Conservation (phyloP, 2,329 filamentous ascomycete genomes). For the Diplodia sapinea region DNA sequence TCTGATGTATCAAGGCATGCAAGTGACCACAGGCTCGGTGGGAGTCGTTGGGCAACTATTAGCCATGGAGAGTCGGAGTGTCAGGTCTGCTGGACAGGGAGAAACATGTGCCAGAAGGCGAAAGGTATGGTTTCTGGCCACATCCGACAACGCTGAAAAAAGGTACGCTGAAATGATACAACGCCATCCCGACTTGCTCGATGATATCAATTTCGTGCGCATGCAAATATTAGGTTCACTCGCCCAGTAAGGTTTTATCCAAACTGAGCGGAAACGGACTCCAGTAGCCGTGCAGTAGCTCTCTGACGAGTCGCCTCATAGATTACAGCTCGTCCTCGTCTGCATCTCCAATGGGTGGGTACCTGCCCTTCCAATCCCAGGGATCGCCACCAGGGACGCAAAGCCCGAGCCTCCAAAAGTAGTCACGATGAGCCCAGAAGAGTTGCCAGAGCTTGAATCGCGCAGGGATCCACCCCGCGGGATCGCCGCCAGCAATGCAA, state of each 20-base stretch:
- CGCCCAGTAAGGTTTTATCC: neutral
- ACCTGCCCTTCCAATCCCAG: conserved; percentile 65
- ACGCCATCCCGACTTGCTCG: neutral
- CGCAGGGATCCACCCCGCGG: conserved; percentile 47
- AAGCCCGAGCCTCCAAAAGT: conserved; percentile 91
- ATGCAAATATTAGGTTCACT: neutral
- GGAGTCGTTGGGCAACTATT: too few species aligned
- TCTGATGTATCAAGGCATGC: too few species aligned
- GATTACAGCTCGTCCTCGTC: conserved; percentile 23
- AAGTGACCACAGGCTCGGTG: too few species aligned
- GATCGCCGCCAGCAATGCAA: conserved; percentile 68
- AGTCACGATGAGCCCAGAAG: conserved; percentile 92
- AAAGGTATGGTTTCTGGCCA: neutral
- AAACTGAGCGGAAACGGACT: neutral
- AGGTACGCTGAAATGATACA: neutral
- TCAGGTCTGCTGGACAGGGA: neutral
- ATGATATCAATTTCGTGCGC: neutral
- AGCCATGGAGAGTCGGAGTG: too few species aligned
- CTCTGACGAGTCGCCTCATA: neutral
- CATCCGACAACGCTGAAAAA: neutral
- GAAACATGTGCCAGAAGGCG: too few species aligned
- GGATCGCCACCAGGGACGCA: conserved; percentile 84
- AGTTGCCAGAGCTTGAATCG: conserved; percentile 86
- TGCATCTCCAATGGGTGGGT: conserved; percentile 39
- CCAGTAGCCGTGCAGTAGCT: neutral